These are phyloP conservation scores for Recurvomyces mirabilis DNA, from an alignment of 495 filamentous ascomycete genomes.

Conservation along the genomic window DNA sequence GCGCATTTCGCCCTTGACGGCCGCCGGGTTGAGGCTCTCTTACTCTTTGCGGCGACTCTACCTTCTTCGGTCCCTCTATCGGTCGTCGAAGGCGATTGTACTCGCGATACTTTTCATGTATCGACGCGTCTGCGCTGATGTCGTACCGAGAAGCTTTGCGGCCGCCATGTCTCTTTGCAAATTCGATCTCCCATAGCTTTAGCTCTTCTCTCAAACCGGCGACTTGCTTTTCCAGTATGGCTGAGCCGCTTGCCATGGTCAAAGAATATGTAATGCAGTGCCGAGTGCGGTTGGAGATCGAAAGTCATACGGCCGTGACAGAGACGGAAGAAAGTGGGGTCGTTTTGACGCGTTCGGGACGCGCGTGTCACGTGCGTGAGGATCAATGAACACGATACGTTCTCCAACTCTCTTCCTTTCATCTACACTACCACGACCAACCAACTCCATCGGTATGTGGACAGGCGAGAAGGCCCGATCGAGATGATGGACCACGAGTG, in stretches of 20 bases:
- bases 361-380: too few species aligned
- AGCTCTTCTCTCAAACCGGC: conserved; percentile 39
- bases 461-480: too few species aligned
- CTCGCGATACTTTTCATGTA: conserved; percentile 80
- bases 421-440: too few species aligned
- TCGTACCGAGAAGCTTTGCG: conserved; percentile 71
- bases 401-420: too few species aligned
- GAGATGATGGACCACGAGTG: too few species aligned
- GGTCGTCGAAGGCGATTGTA: conserved; percentile 58
- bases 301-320: too few species aligned
- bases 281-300: too few species aligned
- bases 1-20: neutral
- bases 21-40: neutral
- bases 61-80: neutral
- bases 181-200: conserved; percentile 77
- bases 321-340: too few species aligned
- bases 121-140: conserved; percentile 72
- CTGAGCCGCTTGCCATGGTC: conserved; percentile 1
- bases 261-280: neutral
- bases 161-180: conserved; percentile 59
- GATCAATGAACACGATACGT: too few species aligned
- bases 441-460: too few species aligned
- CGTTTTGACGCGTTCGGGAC: too few species aligned
- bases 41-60: neutral
- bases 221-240: neutral